phyloP scores from a whole-genome alignment of 768 basidiomycete species.

The Tulasnella sp. region DNA sequence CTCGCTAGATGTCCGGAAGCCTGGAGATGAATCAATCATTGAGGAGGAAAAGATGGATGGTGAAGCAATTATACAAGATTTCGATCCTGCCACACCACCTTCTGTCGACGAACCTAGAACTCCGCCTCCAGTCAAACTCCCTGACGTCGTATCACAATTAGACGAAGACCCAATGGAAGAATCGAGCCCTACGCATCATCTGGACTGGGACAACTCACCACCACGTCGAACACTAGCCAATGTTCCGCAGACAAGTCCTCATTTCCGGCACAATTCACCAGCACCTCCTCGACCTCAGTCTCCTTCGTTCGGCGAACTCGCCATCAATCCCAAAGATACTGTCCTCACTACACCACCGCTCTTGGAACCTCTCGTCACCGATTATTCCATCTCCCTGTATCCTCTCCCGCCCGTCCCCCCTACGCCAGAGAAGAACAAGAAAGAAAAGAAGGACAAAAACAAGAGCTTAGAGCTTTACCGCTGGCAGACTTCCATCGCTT shows the following conservation, averaged over 20 bases:
- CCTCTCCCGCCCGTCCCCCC: conserved; percentile 14
- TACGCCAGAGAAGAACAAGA: background rate
- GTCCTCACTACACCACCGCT: background rate
- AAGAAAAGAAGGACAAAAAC: conserved; percentile 11
- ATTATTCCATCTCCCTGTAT: conserved; percentile 16
- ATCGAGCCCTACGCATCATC: background rate
- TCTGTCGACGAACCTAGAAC: background rate
- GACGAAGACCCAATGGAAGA: background rate
- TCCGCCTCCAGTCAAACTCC: background rate
- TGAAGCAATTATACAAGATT: background rate
- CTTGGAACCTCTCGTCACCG: conserved; percentile 13
- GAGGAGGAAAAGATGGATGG: background rate
- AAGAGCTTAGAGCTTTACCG: conserved; percentile 43
- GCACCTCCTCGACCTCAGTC: background rate
- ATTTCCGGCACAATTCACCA: conserved; percentile 4
- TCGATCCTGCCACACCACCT: background rate
- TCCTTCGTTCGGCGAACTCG: background rate
- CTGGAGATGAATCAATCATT: conserved; percentile 2
- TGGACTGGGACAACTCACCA: background rate
- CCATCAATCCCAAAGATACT: background rate
- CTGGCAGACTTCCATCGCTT: conserved; percentile 59
- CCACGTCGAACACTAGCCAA: background rate
- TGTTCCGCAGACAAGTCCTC: background rate
- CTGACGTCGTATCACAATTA: background rate
- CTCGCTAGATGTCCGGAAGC: background rate